These are phyloP conservation scores for Mycena pura DNA, from an alignment of 768 basidiomycete genomes.

Conservation along the genomic window DNA sequence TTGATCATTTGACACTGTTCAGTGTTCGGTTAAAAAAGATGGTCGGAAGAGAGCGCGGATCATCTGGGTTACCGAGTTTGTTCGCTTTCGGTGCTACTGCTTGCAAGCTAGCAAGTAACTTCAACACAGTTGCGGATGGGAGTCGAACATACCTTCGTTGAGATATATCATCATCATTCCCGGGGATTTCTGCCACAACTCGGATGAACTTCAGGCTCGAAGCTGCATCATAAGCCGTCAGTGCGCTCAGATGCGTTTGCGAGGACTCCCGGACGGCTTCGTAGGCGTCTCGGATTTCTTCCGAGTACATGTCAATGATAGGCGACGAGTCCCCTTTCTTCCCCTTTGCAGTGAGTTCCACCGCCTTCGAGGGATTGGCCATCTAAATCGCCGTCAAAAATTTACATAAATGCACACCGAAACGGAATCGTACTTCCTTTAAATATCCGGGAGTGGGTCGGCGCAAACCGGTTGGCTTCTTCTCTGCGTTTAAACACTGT, in stretches of 20 bases:
- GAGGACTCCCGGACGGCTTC: constrained; percentile 17
- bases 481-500: too few species aligned
- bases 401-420: neutral
- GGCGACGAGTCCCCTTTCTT: constrained; percentile 34
- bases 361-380: neutral
- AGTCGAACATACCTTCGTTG: too few species aligned
- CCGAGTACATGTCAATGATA: constrained; percentile 29
- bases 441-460: constrained; percentile 52
- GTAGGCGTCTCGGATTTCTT: constrained; percentile 34
- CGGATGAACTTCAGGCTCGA: constrained; percentile 38
- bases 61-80: too few species aligned
- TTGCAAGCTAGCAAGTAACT: too few species aligned
- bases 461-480: constrained; percentile 47
- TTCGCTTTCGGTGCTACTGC: too few species aligned
- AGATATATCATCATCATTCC: constrained; percentile 46
- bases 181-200: constrained; percentile 33
- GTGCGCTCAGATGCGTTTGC: constrained; percentile 8
- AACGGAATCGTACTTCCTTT: constrained; percentile 43
- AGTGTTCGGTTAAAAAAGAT: too few species aligned
- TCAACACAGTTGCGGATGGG: too few species aligned
- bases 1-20: too few species aligned
- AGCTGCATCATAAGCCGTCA: constrained; percentile 5
- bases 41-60: too few species aligned
- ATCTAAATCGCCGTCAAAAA: neutral
- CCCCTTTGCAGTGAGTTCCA: constrained; percentile 25